phyloP scores from a whole-genome alignment of 2,329 filamentous ascomycete species.

The Sclerotinia borealis region DNA sequence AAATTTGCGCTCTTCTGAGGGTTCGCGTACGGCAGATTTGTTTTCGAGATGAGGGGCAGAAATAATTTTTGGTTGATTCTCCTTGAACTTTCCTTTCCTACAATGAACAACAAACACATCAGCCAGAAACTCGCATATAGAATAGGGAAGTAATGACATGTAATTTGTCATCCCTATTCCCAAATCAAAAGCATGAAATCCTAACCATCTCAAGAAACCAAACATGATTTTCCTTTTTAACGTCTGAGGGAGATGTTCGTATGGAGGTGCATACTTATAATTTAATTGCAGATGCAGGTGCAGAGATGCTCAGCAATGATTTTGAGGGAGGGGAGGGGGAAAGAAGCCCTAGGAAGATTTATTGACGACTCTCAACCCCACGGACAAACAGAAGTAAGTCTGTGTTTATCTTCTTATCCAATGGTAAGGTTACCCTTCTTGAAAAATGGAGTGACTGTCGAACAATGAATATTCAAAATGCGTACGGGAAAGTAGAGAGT shows the following conservation, averaged over 20 bases:
- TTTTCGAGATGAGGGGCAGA: conserved; percentile 2
- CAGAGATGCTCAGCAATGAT: conserved; percentile 6
- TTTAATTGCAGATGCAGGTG: background rate
- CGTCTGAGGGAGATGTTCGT: background rate
- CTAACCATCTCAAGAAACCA: conserved; percentile 5
- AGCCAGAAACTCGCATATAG: conserved; percentile 6
- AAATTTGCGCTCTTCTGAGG: conserved; percentile 6
- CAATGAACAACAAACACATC: conserved; percentile 6
- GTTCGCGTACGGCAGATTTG: background rate
- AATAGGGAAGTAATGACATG: conserved; percentile 13
- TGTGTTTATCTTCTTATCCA: conserved; percentile 8
- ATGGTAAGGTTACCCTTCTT: background rate
- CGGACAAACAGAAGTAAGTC: conserved; percentile 8
- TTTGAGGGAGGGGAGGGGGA: background rate
- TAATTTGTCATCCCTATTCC: conserved; percentile 12
- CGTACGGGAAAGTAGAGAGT: background rate
- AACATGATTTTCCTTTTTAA: conserved; percentile 5
- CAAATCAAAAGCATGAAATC: conserved; percentile 1
- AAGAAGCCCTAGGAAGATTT: conserved; percentile 6
- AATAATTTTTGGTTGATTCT: background rate
- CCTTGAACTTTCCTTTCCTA: conserved; percentile 7
- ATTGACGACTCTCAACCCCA: conserved; percentile 8
- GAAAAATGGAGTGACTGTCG: background rate
- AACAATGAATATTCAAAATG: conserved; percentile 4
- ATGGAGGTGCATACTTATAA: conserved; percentile 5